Base-by-base conservation (phyloP, 345 rosid species). In the Alliaria petiolata region DNA sequence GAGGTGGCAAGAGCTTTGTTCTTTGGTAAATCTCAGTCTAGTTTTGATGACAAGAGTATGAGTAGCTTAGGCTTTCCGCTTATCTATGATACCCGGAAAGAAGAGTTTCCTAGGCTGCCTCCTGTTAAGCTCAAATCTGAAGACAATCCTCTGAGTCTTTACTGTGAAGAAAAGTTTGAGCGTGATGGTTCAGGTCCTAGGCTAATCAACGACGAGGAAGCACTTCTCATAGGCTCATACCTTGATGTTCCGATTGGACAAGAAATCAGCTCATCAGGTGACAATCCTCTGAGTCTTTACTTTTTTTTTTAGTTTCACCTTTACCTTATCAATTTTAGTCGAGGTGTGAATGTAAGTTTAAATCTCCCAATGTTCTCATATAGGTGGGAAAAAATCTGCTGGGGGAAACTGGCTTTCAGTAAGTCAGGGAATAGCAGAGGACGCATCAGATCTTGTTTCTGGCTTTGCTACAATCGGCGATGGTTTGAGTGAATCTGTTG, bases 361-460 rank as follows among this genome's bases (percentile, higher is more conserved):
- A 70, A 40, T 50, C 56, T 65, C 45, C 16, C 13, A 51, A 8
- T 71, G 51, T 34, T 64, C 46, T 38, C 58, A 17, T 53, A 43
- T 51, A 92, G 98, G 96, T 81, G 96, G 87, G 9, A 95, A 85
- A 78, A 84, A 86, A 79, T 78, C 83, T 78, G 91, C 65, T 16
- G 99, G 98, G 69, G 92, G 97, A 71, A 92, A 84, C 79, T 95
- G 99, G 98, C 82, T 95, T 28, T 95, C 99, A 59, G 97, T 95
- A 39, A 92, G 98, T 78, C 97, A 90, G 78, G 99, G 99, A 66
- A 95, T 95, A 72, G 76, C 96, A 33, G 99, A 90, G 82, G 99
- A 95, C 79, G 78, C 97, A 62, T 92, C 96, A 75, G 99, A 95
- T 86, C 80, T 95, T 67, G 91, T 92, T 77, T 95, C 99, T 59